These are phyloP conservation scores for Pseudomicrostroma phylloplanum DNA, from an alignment of 1,284 basidiomycete species.

Conservation along the genomic window DNA sequence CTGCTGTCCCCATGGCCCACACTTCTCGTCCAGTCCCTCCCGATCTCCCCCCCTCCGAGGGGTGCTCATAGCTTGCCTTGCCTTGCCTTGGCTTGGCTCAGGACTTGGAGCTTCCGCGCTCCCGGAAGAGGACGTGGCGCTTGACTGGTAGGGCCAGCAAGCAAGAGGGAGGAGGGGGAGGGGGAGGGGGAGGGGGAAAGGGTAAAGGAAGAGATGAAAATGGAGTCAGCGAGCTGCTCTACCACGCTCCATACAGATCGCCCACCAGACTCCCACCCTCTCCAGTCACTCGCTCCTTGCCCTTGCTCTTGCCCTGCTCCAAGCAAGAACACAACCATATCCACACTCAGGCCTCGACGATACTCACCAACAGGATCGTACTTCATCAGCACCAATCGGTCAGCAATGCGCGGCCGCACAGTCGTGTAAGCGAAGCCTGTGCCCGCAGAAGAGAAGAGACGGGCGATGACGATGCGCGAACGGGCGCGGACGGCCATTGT, in stretches of 20 bases:
- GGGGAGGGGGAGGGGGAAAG: no score
- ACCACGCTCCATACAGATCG: no score
- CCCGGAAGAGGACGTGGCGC: conserved; percentile 7
- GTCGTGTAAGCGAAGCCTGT: conserved; percentile 49
- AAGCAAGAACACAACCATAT: no score
- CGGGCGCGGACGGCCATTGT: not conserved
- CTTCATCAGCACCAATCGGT: conserved; percentile 45
- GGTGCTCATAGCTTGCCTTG: no score
- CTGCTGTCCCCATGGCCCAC: no score
- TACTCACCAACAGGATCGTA: conserved; percentile 48
- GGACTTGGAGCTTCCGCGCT: conserved; percentile 6
- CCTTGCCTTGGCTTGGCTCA: no score
- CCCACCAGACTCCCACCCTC: no score
- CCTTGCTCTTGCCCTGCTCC: not conserved
- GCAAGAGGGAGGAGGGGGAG: not conserved
- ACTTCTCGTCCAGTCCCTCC: no score
- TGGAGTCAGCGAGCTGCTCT: no score
- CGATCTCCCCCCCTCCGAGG: no score
- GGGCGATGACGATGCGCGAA: conserved; percentile 35
- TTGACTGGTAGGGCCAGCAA: conserved; percentile 5
- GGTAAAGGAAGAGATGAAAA: no score
- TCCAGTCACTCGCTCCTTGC: not conserved
- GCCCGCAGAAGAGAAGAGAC: conserved; percentile 46
- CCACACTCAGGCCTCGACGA: no score
- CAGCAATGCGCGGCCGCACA: conserved; percentile 33